Evolutionary conservation across 805 yeast species (phyloP).

Genomic region (Cyberlindnera euphorbiiphila): DNA sequence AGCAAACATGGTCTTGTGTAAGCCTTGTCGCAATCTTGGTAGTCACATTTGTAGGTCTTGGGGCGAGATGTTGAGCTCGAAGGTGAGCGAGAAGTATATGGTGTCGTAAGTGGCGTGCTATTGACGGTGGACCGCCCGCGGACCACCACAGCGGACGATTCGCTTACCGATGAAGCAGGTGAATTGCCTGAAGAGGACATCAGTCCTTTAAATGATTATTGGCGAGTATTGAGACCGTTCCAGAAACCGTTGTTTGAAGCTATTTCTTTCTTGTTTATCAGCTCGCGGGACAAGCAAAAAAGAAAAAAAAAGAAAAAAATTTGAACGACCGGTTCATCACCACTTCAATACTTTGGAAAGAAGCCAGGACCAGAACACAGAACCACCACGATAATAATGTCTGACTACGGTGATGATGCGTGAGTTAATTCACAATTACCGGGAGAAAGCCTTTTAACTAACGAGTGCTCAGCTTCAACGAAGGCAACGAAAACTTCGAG

Average conservation of each 20-base stretch:
- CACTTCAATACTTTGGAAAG: not conserved
- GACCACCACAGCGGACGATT: not conserved
- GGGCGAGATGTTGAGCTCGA: conserved; percentile 42
- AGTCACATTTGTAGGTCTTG: conserved; percentile 61
- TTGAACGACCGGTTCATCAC: too few species aligned
- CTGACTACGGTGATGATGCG: conserved; percentile 53
- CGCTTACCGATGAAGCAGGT: not conserved
- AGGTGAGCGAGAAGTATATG: conserved; percentile 28
- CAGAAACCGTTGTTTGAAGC: too few species aligned
- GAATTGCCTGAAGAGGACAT: conserved; percentile 2
- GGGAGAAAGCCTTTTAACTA: too few species aligned
- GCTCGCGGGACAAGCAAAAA: too few species aligned
- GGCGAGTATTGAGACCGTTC: too few species aligned
- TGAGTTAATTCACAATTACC: too few species aligned
- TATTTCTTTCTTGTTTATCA: too few species aligned
- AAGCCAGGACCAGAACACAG: not conserved
- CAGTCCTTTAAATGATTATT: too few species aligned
- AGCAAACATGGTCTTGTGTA: conserved; percentile 79
- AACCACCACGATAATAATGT: conserved; percentile 33
- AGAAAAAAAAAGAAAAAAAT: too few species aligned
- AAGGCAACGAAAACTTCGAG: conserved; percentile 63
- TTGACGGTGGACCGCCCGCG: not conserved
- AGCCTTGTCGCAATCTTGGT: conserved; percentile 65
- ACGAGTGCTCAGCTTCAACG: conserved; percentile 47
- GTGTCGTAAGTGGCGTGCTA: conserved; percentile 8